Conservation (phyloP, 2,329 filamentous ascomycete genomes). For the Aspergillus chevalieri region DNA sequence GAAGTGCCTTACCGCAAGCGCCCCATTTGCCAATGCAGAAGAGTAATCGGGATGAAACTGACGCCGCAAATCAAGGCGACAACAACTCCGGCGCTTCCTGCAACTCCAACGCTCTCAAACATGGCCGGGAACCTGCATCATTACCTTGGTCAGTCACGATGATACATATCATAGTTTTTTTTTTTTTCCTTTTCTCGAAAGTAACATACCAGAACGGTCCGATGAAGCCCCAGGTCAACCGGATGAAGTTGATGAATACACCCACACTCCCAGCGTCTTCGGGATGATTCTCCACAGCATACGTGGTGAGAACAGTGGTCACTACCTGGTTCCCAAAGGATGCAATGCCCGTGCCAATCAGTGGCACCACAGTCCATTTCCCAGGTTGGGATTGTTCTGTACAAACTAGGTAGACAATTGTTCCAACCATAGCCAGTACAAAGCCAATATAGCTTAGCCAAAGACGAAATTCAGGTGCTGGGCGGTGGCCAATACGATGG, state of each 20-base stretch:
- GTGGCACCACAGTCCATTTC: conserved; percentile 51
- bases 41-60: conserved; percentile 22
- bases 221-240: conserved; percentile 33
- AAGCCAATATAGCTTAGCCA: conserved; percentile 54
- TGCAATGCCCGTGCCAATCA: conserved; percentile 49
- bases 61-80: conserved; percentile 23
- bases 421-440: conserved; percentile 46
- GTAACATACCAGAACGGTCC: conserved; percentile 29
- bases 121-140: conserved; percentile 22
- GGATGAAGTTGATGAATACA: conserved; percentile 54
- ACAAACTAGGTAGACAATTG: conserved; percentile 53
- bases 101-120: conserved; percentile 28
- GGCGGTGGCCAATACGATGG: conserved; percentile 28
- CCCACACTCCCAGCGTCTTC: conserved; percentile 51
- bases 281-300: conserved; percentile 52
- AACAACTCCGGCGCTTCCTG: conserved; percentile 21
- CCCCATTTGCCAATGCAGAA: conserved; percentile 25
- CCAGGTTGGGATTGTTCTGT: conserved; percentile 39
- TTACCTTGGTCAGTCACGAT: conserved; percentile 3
- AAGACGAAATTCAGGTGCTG: conserved; percentile 48
- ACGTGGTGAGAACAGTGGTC: conserved; percentile 57
- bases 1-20: conserved; percentile 21
- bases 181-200: no score
- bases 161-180: neutral
- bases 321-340: conserved; percentile 57